Evolutionary conservation across 768 basidiomycete genomes (phyloP), one percentile per base, ranked within the genome.

Genomic region (Pisolithus marmoratus): DNA sequence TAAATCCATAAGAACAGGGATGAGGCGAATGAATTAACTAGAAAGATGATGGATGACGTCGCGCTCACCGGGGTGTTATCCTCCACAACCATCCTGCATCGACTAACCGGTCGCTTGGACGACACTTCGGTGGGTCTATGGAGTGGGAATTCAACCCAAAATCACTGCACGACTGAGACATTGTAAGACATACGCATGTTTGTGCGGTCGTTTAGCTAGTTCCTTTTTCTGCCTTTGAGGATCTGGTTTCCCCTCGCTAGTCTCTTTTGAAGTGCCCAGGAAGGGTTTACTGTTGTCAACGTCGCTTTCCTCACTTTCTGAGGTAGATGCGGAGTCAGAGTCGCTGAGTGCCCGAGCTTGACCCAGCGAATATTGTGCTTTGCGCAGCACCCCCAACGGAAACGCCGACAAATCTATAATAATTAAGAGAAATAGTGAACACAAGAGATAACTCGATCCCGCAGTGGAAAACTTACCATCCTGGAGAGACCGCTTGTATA

Each of bases 31-130:
- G 24, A 23, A 9, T 41, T 24, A 14, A 15, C 26, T 11, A 12
- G 43, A 12, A 41, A 14, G 37, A 23, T 15, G 22, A n/a, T 29
- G 46, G 34, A n/a, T 22, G 2, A 27, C 14, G 42, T 22, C 27
- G 40, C 26, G 64, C 86, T 52, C 61, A 90, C 92, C 40, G 76
- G 62, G 54, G 82, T 79, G 37, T 79, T 74, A 14, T 81, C 75
- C 57, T 92, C 86, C 4, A 93, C 78, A 0, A 88, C 84, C 9
- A 73, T 74, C 51, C 91, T 72, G 49, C 76, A 76, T 20, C 94
- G 81, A 6, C 85, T 81, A 15, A 94, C 89, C 1, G 90, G 90
- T 59, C 78, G 80, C 67, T 94, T 96, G 0, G 93, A 91, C 15
- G 87, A 85, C 48, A 90, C 74, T 58, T 92, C 91, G 29, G 72